Base-by-base conservation (phyloP, 176 grass and related monocot species). In the Dactylis glomerata region DNA sequence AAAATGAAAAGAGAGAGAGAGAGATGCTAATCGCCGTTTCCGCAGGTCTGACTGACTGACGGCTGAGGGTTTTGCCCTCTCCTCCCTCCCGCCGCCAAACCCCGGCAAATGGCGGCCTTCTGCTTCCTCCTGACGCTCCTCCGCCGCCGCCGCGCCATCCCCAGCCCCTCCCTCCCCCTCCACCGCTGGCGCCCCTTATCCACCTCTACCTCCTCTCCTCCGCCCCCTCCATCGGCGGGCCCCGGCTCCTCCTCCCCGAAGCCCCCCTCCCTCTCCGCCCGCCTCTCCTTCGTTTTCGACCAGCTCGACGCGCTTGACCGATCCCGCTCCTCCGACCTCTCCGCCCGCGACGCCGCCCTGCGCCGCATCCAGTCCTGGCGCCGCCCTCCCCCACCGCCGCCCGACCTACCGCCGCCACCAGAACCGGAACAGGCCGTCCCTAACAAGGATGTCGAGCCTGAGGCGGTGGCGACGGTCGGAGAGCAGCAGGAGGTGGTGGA, bases 231-330 rank as follows among this genome's bases (percentile, higher is more conserved):
- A 32, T 42, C 73, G 5, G 31, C 81, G 17, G 30, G 20, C 56
- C 52, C 41, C 8, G 24, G 42, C 24, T 28, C 86, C 27, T 50
- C 85, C n/a, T 62, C 90, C 75, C 82, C 86, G 46, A 95, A 85
- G 57, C 86, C 92, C 5, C 84, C 95, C 2, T 86, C 95, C 61
- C 95, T 98, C 50, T 98, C 95, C 45, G 85, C 92, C 17, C 95
- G 95, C 87, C 95, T 98, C 75, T 90, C 92, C 71, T 98, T 95
- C 87, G 91, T 98, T 10, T 94, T 98, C 81, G 92, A 98, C 87
- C 95, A 98, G 85, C 92, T 98, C 82, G 91, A 95, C 38, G 72
- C 91, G 44, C 87, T 98, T 32, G 84, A 88, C 51, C 89, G 92
- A 68, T 73, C 82, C 85, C 82, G 90, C 83, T 88, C 89, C 61